Evolutionary conservation across 2,329 filamentous ascomycete genomes (phyloP).

Genomic region (Epichloe gansuensis): DNA sequence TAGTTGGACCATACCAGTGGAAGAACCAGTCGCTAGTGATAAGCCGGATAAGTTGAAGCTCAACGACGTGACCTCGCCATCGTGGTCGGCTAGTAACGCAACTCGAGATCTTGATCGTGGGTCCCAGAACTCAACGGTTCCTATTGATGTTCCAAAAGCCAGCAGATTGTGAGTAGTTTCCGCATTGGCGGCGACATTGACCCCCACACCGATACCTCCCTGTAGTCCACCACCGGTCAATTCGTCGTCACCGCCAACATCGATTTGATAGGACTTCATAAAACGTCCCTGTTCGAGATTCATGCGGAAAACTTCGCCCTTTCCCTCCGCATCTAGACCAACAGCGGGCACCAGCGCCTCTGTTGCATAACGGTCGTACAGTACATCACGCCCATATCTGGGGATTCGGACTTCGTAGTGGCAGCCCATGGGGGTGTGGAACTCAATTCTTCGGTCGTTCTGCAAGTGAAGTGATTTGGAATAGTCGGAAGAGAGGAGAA

Average conservation of each 20-base stretch:
- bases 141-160: slow-evolving; percentile 85
- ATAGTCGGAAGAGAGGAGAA: slow-evolving; percentile 81
- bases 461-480: slow-evolving; percentile 91
- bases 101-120: slow-evolving; percentile 71
- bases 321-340: slow-evolving; percentile 72
- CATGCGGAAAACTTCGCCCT: slow-evolving; percentile 83
- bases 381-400: slow-evolving; percentile 79
- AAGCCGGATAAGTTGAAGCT: slow-evolving; percentile 78
- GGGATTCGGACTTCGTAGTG: slow-evolving; percentile 86
- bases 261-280: slow-evolving; percentile 86
- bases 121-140: slow-evolving; percentile 98
- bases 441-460: slow-evolving; percentile 79
- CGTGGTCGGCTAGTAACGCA: slow-evolving; percentile 58
- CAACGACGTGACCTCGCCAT: slow-evolving; percentile 71
- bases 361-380: slow-evolving; percentile 70
- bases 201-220: slow-evolving; percentile 74
- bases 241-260: slow-evolving; percentile 75
- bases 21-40: slow-evolving; percentile 77
- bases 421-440: slow-evolving; percentile 79
- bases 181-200: slow-evolving; percentile 79
- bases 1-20: slow-evolving; percentile 73
- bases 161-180: slow-evolving; percentile 81
- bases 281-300: slow-evolving; percentile 88
- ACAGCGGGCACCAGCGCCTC: slow-evolving; percentile 83
- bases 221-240: slow-evolving; percentile 63